phyloP scores from a whole-genome alignment of 371 early-diverging fungal species.

The Entomophthora muscae region DNA sequence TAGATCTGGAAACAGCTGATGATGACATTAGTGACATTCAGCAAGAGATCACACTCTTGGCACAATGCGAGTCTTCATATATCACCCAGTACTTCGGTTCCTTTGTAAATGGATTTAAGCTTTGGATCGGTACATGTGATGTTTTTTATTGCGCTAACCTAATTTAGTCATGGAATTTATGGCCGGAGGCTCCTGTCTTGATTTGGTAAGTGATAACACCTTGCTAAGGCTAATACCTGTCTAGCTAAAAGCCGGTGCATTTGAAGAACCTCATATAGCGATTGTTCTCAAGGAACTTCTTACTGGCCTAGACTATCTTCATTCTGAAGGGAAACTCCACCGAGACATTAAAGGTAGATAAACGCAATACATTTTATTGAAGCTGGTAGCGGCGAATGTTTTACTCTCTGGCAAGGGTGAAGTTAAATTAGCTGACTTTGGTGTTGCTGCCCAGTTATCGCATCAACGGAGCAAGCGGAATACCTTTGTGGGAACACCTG shows the following conservation, averaged over 20 bases:
- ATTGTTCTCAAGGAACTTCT: slow-evolving; percentile 80
- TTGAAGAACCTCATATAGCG: slow-evolving; percentile 77
- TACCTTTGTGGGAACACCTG: slow-evolving; percentile 97
- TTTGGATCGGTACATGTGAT: slow-evolving; percentile 53
- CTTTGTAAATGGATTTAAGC: slow-evolving; percentile 58
- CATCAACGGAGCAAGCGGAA: slow-evolving; percentile 63
- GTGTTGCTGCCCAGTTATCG: slow-evolving; percentile 79
- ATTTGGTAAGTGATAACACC: slow-evolving; percentile 31
- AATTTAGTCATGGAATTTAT: slow-evolving; percentile 24
- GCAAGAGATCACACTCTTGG: slow-evolving; percentile 86
- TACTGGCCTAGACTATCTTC: slow-evolving; percentile 88
- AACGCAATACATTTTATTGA: not conserved
- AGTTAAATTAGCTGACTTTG: slow-evolving; percentile 75
- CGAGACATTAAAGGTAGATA: slow-evolving; percentile 68
- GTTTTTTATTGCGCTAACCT: slow-evolving; percentile 13
- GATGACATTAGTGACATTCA: slow-evolving; percentile 97
- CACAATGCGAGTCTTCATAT: slow-evolving; percentile 75
- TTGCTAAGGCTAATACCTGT: not conserved
- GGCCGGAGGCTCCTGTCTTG: slow-evolving; percentile 73
- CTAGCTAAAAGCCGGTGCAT: slow-evolving; percentile 61
- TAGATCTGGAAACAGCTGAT: slow-evolving; percentile 84
- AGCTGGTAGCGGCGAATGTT: slow-evolving; percentile 60
- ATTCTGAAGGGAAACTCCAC: slow-evolving; percentile 85
- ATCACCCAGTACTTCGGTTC: slow-evolving; percentile 80
- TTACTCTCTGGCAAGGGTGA: slow-evolving; percentile 32